These are phyloP conservation scores for Ustilago vetiveriae DNA, from an alignment of 1,284 basidiomycete genomes.

Conservation along the genomic window DNA sequence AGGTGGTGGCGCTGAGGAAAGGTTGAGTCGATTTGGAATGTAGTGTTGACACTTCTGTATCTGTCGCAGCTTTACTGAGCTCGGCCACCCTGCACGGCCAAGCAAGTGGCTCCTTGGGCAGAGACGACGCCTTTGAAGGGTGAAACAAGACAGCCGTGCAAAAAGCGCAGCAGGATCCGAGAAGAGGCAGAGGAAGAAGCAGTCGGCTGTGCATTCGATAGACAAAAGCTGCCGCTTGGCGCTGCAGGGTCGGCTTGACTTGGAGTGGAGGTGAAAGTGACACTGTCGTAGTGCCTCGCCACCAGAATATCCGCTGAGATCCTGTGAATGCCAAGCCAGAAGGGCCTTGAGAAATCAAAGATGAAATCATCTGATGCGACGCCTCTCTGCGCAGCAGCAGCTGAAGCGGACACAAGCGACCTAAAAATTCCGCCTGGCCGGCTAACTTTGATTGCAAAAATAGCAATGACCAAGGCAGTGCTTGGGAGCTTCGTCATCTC, in stretches of 20 bases:
- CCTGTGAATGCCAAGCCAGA: conserved; percentile 6
- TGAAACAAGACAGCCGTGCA: too few species aligned
- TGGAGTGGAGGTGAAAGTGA: conserved; percentile 16
- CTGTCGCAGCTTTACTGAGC: too few species aligned
- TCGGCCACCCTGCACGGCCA: too few species aligned
- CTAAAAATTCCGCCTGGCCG: neutral
- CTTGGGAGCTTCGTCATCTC: neutral
- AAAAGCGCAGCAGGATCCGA: too few species aligned
- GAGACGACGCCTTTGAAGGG: too few species aligned
- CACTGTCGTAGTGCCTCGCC: neutral
- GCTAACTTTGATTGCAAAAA: too few species aligned
- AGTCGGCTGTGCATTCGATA: neutral
- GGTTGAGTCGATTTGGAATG: too few species aligned
- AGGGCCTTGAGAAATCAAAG: too few species aligned
- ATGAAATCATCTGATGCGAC: neutral
- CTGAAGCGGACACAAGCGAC: too few species aligned
- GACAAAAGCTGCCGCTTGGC: conserved; percentile 12
- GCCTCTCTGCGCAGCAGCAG: neutral
- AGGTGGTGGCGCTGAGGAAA: too few species aligned
- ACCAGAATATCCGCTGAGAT: neutral
- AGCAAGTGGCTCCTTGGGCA: too few species aligned
- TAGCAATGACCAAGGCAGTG: neutral
- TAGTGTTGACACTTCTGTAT: too few species aligned
- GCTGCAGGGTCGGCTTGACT: conserved; percentile 27
- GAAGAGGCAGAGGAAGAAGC: neutral